phyloP scores from a whole-genome alignment of 2,329 filamentous ascomycete species.

The Passalora sequoiae region DNA sequence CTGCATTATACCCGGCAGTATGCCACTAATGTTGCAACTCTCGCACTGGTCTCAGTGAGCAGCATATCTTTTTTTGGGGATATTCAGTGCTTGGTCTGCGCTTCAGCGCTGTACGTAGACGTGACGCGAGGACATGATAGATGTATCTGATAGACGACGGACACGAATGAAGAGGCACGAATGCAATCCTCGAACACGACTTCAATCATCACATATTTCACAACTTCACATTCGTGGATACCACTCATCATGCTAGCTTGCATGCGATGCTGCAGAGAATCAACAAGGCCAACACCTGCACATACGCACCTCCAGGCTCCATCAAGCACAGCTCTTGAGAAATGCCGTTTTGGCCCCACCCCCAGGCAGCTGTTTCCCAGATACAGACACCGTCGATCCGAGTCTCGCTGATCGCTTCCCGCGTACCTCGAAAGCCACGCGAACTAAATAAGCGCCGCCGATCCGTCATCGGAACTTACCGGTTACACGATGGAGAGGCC shows the following conservation, averaged over 20 bases:
- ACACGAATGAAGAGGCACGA: not conserved
- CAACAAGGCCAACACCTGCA: not conserved
- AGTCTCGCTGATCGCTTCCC: not conserved
- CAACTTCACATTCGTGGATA: not conserved
- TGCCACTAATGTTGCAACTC: constrained; percentile 5
- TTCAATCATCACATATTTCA: not conserved
- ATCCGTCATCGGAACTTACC: no score
- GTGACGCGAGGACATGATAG: not conserved
- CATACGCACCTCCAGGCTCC: not conserved
- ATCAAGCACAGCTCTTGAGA: no score
- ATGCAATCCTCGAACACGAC: not conserved
- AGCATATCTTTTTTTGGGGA: constrained; percentile 6
- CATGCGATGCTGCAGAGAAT: not conserved
- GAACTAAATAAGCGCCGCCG: no score
- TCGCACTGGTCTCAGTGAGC: not conserved
- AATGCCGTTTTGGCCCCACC: no score
- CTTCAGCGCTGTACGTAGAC: not conserved
- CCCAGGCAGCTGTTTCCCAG: no score
- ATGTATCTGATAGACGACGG: constrained; percentile 2
- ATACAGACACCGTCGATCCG: no score
- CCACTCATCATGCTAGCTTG: no score
- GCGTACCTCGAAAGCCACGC: not conserved
- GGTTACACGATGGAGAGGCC: no score
- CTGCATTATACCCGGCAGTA: constrained; percentile 13
- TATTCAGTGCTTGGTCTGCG: constrained; percentile 1